Evolutionary conservation across 176 grass and related monocot species (phyloP).

Genomic region (Cocos nucifera): DNA sequence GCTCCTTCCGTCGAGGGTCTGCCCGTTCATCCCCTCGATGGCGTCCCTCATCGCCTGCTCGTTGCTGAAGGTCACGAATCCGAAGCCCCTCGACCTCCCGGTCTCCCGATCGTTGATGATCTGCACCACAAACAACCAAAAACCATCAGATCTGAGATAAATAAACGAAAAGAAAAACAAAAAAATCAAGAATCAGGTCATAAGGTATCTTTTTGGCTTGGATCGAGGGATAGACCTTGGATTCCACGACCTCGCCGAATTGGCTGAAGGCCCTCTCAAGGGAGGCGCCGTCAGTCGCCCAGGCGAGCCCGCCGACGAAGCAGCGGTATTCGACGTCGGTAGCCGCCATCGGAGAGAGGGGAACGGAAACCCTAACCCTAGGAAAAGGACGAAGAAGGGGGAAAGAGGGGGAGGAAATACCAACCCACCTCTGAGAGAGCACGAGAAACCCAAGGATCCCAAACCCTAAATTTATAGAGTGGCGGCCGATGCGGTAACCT

Average conservation of each 20-base stretch:
- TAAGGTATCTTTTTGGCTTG: no score
- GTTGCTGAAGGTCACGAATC: conserved; percentile 68
- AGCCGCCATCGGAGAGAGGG: conserved; percentile 26
- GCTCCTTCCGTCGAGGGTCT: conserved; percentile 68
- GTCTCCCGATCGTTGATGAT: conserved; percentile 95
- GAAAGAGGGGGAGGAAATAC: conserved; percentile 61
- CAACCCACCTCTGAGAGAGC: conserved; percentile 82
- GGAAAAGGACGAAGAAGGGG: background rate
- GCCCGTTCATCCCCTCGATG: conserved; percentile 82
- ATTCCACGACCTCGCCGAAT: conserved; percentile 81
- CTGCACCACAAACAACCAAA: conserved; percentile 24
- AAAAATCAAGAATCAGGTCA: background rate
- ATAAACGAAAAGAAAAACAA: background rate
- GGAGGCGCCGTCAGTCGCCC: conserved; percentile 70
- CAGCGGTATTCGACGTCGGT: conserved; percentile 81
- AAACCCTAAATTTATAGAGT: conserved; percentile 30
- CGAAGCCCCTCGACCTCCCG: conserved; percentile 70
- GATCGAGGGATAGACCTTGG: conserved; percentile 37
- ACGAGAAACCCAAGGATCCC: conserved; percentile 19
- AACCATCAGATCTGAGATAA: background rate
- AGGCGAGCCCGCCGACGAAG: conserved; percentile 92
- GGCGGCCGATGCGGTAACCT: background rate
- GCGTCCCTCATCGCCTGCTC: conserved; percentile 85
- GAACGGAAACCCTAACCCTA: conserved; percentile 26
- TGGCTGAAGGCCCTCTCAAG: conserved; percentile 61